Evolutionary conservation across 2,329 filamentous ascomycete genomes (phyloP).

Genomic region (Teratosphaeria nubilosa): DNA sequence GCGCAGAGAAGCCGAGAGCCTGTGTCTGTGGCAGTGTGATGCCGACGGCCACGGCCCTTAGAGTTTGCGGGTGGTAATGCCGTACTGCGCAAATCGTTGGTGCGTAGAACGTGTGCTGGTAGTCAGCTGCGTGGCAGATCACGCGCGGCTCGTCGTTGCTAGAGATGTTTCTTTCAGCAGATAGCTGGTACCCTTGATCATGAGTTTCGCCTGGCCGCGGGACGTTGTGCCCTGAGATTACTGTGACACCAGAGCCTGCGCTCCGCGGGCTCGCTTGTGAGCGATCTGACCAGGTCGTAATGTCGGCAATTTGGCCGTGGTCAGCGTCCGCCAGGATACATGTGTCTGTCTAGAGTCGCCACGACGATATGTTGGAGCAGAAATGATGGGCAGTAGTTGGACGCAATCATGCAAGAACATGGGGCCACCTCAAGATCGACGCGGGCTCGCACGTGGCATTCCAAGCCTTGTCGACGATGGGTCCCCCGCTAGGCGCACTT

Average conservation of each 20-base stretch:
- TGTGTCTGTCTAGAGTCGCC: not conserved
- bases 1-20: slow-evolving; percentile 4
- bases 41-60: not conserved
- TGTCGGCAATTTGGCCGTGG: not conserved
- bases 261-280: not conserved
- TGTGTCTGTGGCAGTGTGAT: slow-evolving; percentile 3
- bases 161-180: not conserved
- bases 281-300: not conserved
- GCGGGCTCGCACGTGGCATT: not conserved
- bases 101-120: not conserved
- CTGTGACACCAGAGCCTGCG: not conserved
- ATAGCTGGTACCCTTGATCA: not conserved
- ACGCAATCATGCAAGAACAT: not conserved
- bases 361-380: not conserved
- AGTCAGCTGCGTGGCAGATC: not conserved
- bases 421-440: not conserved
- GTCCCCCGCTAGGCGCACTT: not conserved
- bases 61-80: not conserved
- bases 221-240: not conserved
- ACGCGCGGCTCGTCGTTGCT: not conserved
- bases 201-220: not conserved
- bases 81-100: not conserved
- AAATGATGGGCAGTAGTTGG: not conserved
- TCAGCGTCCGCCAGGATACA: not conserved
- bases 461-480: not conserved